Evolutionary conservation across 192 early-diverging fungal genomes (phyloP), one percentile per base, ranked within the genome.

Genomic region (Rhizophagus sp.): DNA sequence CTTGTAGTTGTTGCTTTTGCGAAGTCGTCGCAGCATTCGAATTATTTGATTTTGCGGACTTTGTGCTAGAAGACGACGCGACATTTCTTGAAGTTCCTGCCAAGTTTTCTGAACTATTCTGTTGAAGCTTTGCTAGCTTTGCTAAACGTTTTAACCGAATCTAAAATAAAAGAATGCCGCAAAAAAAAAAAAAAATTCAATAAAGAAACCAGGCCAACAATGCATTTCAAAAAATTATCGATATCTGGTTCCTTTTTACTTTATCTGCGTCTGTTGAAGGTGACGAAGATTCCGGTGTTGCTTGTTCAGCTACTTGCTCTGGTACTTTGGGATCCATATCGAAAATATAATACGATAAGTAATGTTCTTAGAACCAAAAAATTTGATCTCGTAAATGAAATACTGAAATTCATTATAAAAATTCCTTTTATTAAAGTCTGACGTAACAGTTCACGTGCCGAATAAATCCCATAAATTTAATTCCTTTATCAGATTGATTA

Each of bases 131-230:
- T 25, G 91, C 91, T 25, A 91, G 75, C 72, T 90, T 92, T n/a
- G 91, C 91, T 25, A 91, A 73, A 30, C 91, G 90, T 63, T 92
- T 92, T 67, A 89, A 73, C 36, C 91, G 83, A 76, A 93, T 92
- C 90, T 93, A 84, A 76, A 52, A 68, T 36, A 3, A 76, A 25
- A 39, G 41, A 19, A 15, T 10, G 27, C 13, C 19, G 57, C 22
- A 33, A 34, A 30, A 34, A 57, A 27, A 3, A 34, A 34, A 36
- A 33, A 36, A 36, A 4, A 36, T 4, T 24, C 15, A 62, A 62
- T 39, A 9, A 25, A 10, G 44, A 24, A 47, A 7, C 17, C 4
- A 27, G 34, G 17, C 15, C 24, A 33, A 11, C n/a, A 36, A 22
- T 61, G 13, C 15, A 9, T 10, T 25, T 61, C 61, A 25, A 73